Base-by-base conservation (phyloP, 306 rosid species). In the Quercus rubra region DNA sequence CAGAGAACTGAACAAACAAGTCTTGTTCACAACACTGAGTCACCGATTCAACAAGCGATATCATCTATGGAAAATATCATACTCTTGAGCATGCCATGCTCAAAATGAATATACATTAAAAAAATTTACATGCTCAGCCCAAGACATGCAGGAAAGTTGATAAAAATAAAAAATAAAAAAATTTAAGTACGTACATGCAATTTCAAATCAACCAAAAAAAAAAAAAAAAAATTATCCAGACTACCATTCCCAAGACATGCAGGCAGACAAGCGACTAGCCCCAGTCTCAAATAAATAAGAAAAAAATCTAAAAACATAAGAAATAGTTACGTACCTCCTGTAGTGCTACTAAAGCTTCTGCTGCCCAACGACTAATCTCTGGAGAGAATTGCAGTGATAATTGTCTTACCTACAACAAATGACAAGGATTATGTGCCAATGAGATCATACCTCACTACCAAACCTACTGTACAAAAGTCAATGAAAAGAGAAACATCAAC, bases 321-420 rank as follows among this genome's bases (percentile, higher is more conserved):
- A 63, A 80, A 70, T 77, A 62, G 75, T 71, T 20, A 68, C 14
- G 56, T 87, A 94, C 98, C 92, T 94, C 98, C 76, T 94, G 98
- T 59, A 92, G 85, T 71, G 94, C 88, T 58, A 88, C 0, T 70
- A 92, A 73, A 43, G 97, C 98, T 82, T 90, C 98, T 30, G 97
- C 83, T 54, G 89, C 77, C 98, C 98, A 94, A 43, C 94, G 92
- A 1, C 31, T 56, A 66, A 89, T 79, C 25, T 76, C 28, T 0
- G 66, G 68, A 77, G 97, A 85, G 46, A 79, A 43, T 55, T 81
- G 81, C 61, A 43, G 1, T 63, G 87, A 89, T 76, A 92, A 67
- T 71, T 90, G 90, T 82, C 55, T 90, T 38, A 90, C 97, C 96
- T 92, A 55, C 73, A 83, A 70, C 38, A 79, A 63, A 51, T 33